phyloP scores from a whole-genome alignment of 805 yeast species.

The Ogataea parapolymorpha region DNA sequence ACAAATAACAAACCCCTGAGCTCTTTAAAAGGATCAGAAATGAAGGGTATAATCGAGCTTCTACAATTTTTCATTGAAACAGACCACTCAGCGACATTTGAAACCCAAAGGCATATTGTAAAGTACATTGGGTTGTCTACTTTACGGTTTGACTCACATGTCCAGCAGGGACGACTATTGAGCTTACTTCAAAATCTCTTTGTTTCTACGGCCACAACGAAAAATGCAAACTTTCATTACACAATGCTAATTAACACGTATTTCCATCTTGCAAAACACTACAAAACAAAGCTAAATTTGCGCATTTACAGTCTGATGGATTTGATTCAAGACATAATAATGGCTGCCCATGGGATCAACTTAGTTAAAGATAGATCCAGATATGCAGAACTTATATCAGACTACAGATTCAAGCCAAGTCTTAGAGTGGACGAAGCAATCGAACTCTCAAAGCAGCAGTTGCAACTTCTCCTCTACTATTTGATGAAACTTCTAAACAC shows the following conservation, averaged over 20 bases:
- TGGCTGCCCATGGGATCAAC: slow-evolving; percentile 6
- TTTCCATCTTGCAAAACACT: slow-evolving; percentile 2
- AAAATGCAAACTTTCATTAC: slow-evolving; percentile 3
- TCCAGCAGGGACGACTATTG: slow-evolving; percentile 7
- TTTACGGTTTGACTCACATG: slow-evolving; percentile 5
- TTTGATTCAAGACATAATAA: slow-evolving; percentile 14
- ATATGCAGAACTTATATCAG: slow-evolving; percentile 13
- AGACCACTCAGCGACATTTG: slow-evolving; percentile 6
- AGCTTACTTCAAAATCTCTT: slow-evolving; percentile 3
- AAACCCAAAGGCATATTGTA: slow-evolving; percentile 9
- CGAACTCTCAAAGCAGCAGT: slow-evolving; percentile 5
- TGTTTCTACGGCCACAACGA: slow-evolving; percentile 4
- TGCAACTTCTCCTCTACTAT: slow-evolving; percentile 16
- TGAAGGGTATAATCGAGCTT: slow-evolving; percentile 3
- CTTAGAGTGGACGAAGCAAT: slow-evolving; percentile 4
- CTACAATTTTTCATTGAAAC: slow-evolving; percentile 9
- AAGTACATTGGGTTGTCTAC: slow-evolving; percentile 1
- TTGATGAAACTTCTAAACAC: slow-evolving; percentile 8
- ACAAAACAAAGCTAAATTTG: slow-evolving; percentile 2
- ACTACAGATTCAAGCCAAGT: slow-evolving; percentile 4
- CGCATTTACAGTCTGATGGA: slow-evolving; percentile 11
- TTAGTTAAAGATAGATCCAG: slow-evolving; percentile 2
- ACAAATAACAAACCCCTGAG: slow-evolving; percentile 2
- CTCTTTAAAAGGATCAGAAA: slow-evolving; percentile 6
- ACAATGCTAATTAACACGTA: slow-evolving; percentile 9